Base-by-base conservation (phyloP, 345 rosid species). In the Sisymbrium altissimum region DNA sequence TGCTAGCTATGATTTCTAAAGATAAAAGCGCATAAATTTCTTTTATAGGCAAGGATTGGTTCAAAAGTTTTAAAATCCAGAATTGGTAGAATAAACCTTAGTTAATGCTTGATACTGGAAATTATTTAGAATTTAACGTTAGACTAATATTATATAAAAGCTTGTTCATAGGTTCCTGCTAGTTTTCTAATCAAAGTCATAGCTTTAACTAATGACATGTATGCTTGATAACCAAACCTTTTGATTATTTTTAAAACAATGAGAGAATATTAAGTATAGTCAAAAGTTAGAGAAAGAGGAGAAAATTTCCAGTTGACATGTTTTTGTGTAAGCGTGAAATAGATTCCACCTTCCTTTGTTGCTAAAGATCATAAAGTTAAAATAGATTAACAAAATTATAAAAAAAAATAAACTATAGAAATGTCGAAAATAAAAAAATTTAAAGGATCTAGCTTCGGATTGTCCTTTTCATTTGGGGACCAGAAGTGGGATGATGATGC, bases 301-400 rank as follows among this genome's bases (percentile, higher is more conserved):
- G 49, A 70, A 70, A 69, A 53, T 46, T 40, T 18, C 12, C 25
- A 65, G 76, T 77, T 77, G 77, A 58, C 68, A 41, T 65, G 72
- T 58, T 48, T 64, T 45, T 46, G 39, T 71, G 77, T 77, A 71
- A 58, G 66, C 52, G 25, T 77, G 68, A 71, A 59, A 49, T 13
- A 65, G 76, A 77, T 71, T 77, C 77, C 80, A 77, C 80, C 56
- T 77, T 71, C 30, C 76, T 71, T 77, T 70, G 80, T 76, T 76
- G 80, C 72, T 77, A 70, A 76, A 64, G 45, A 55, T 30, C 7
- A 61, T 62, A 68, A 69, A 75, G 79, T 50, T 21, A 30, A 56
- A 64, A 76, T 43, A 77, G 71, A 77, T 61, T 70, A 55, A 23
- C 59, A n/a, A 38, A n/a, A 36, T 12, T 15, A 32, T 40, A n/a